Base-by-base conservation (phyloP, 2,329 filamentous ascomycete species). In the Trichoderma aggressivum region DNA sequence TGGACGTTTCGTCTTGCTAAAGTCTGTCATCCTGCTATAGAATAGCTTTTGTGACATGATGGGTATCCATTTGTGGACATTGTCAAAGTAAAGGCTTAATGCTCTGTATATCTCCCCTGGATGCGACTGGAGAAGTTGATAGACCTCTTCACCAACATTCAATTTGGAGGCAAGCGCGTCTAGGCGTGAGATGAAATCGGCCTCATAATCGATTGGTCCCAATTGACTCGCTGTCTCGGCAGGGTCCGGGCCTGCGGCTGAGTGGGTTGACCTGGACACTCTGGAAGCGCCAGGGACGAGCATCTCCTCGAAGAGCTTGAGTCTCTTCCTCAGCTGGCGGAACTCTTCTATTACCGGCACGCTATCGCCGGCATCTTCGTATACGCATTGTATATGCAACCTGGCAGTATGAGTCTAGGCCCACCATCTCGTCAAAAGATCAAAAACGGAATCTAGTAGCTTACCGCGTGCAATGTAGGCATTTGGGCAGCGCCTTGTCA, bases 21-120 rank as follows among this genome's bases (percentile, higher is more conserved):
- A 71, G 4, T 68, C 53, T 2, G 62, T 71, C 53, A 71, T 53
- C 24, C 55, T 71, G 8, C 36, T 47, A 8, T 71, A 67, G 14
- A 71, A 71, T 2, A 71, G 36, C 26, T 71, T 71, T 26, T 67
- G 62, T 3, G 69, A 67, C 63, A 71, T 59, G 62, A 71, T 71
- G 34, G 69, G 69, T 12, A 71, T 60, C 69, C 69, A 71, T 60
- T n/a, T 67, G 36, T 71, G 69, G 53, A 71, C 32, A 16, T 66
- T 71, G 7, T 71, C 11, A 39, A 71, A 71, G 36, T 71, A 71
- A 14, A 67, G 53, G 16, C 67, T 63, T 12, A 26, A 68, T 59
- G 32, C 62, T 12, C 53, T 55, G 14, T 71, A 71, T n/a, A 71
- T 65, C 32, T 71, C 69, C 24, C 62, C 69, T 8, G 69, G 69